Base-by-base conservation (phyloP, 352 stramenopile genomes). In the Ophiocytium majus region DNA sequence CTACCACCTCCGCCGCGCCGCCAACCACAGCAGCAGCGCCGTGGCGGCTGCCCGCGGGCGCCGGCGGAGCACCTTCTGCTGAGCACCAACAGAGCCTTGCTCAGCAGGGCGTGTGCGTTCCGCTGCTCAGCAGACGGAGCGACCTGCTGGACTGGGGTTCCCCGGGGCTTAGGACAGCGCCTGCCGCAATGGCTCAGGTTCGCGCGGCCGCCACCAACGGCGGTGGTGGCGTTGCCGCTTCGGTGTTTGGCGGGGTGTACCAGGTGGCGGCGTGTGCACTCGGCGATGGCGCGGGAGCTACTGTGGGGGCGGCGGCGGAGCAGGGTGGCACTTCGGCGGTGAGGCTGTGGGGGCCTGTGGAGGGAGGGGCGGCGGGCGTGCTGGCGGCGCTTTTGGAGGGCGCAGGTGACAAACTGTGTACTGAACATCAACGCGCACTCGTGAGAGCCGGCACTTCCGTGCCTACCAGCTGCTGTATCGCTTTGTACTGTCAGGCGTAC, bases 91-190 rank as follows among this genome's bases (percentile, higher is more conserved):
- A 71, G 57, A 23, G 57, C 57, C 23, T 71, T 71, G 57, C 28
- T 23, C 28, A 23, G 57, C 28, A 71, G 23, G 66, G 66, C 5
- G 35, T 78, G 32, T 78, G 66, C 66, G 35, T 78, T 5, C 66
- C 5, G 66, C 32, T 78, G 32, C 66, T 78, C 5, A 43, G 32
- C 32, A 5, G 35, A 5, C 66, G 66, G 5, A 17, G 5, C 14
- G 66, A 78, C 35, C 35, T 78, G 66, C 17, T 78, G 5, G 66
- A 78, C 35, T 78, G 66, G 66, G 66, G 66, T 14, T 14, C 32
- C 35, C 32, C 32, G 5, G 32, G 5, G 66, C 66, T 78, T 14
- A 10, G 5, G 32, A 10, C 66, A 10, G 5, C 14, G 35, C 66
- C 66, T 5, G 35, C 5, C 32, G 14, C 5, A 5, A 78, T 78